Evolutionary conservation across 73 alveolate genomes (phyloP).

Genomic region (Paramecium biaurelia): DNA sequence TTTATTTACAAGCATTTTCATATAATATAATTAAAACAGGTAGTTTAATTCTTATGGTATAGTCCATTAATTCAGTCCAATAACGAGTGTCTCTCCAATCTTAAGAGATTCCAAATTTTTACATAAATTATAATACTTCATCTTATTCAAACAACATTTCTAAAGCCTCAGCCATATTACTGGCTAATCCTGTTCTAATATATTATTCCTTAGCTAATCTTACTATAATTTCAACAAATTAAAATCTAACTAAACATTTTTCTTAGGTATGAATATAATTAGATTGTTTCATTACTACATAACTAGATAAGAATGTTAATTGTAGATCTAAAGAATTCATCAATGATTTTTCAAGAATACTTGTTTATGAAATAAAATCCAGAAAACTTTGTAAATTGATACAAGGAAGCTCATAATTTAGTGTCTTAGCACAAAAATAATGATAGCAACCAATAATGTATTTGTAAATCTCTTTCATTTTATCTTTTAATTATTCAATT

Average conservation of each 20-base stretch:
- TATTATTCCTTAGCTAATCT: constrained; percentile 48
- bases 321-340: constrained; percentile 18
- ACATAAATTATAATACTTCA: background rate
- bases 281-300: background rate
- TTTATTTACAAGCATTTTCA: constrained; percentile 16
- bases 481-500: background rate
- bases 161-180: background rate
- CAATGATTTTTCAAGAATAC: background rate
- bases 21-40: background rate
- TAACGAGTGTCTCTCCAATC: constrained; percentile 48
- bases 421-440: constrained; percentile 21
- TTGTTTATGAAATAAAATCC: background rate
- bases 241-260: constrained; percentile 42
- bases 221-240: constrained; percentile 4
- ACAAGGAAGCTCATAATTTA: constrained; percentile 30
- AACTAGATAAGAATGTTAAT: constrained; percentile 28
- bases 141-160: constrained; percentile 2
- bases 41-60: background rate
- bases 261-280: background rate
- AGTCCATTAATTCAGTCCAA: constrained; percentile 49
- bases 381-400: background rate
- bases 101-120: constrained; percentile 32
- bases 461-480: background rate
- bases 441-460: constrained; percentile 11
- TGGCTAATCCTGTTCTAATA: background rate